Evolutionary conservation across 768 basidiomycete genomes (phyloP).

Genomic region (Galerina marginata): DNA sequence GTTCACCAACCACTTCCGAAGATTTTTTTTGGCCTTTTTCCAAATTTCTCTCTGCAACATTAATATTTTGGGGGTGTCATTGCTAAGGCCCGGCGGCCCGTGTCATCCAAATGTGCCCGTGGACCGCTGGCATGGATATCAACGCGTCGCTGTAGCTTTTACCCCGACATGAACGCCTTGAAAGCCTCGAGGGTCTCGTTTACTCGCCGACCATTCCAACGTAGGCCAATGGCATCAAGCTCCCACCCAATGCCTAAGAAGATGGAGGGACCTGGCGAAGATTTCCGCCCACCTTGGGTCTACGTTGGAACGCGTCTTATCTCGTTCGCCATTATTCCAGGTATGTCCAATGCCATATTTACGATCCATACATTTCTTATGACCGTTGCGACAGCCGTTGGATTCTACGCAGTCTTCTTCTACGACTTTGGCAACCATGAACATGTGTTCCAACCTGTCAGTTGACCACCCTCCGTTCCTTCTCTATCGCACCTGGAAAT

Average conservation of each 20-base stretch:
- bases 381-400: conserved; percentile 43
- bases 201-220: neutral
- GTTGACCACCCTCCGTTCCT: conserved; percentile 27
- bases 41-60: too few relatives aligned
- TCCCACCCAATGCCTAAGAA: conserved; percentile 10
- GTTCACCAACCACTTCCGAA: too few relatives aligned
- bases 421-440: conserved; percentile 75
- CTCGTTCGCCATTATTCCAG: conserved; percentile 60
- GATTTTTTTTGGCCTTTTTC: too few relatives aligned
- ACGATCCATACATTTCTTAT: neutral
- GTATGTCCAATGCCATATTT: conserved; percentile 36
- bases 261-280: conserved; percentile 34
- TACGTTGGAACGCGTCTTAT: conserved; percentile 56
- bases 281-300: conserved; percentile 68
- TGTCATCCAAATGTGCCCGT: too few relatives aligned
- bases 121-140: too few relatives aligned
- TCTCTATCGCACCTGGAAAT: neutral
- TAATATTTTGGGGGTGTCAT: too few relatives aligned
- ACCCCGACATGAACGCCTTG: conserved; percentile 7
- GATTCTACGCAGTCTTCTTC: conserved; percentile 62
- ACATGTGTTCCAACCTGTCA: conserved; percentile 71
- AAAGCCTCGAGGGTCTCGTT: neutral
- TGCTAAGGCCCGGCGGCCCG: too few relatives aligned
- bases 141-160: too few relatives aligned
- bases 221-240: conserved; percentile 13